These are phyloP conservation scores for Pythium brachiatum DNA, from an alignment of 352 stramenopile genomes.

Conservation along the genomic window DNA sequence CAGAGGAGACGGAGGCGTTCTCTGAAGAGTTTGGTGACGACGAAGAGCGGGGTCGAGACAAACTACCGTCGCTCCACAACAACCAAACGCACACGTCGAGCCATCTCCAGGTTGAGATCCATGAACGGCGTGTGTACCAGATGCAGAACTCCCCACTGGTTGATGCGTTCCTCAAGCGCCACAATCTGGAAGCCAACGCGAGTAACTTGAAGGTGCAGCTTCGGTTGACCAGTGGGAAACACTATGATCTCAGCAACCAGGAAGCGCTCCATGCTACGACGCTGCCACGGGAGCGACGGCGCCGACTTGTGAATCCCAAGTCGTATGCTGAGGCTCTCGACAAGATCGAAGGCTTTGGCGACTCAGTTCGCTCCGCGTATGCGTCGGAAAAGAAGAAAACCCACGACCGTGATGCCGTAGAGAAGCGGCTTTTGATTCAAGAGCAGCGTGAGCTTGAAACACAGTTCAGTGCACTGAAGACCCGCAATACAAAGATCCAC, in stretches of 20 bases:
- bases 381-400: constrained; percentile 42
- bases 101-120: constrained; percentile 32
- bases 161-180: constrained; percentile 44
- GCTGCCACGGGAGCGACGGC: constrained; percentile 33
- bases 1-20: constrained; percentile 3
- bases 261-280: constrained; percentile 42
- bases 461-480: constrained; percentile 39
- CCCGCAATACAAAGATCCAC: constrained; percentile 39
- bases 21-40: constrained; percentile 21
- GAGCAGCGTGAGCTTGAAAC: constrained; percentile 40
- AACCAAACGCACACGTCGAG: not conserved
- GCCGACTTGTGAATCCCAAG: constrained; percentile 46
- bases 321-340: constrained; percentile 46
- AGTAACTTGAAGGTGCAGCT: constrained; percentile 50
- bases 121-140: constrained; percentile 52
- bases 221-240: constrained; percentile 47
- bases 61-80: constrained; percentile 4
- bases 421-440: constrained; percentile 28
- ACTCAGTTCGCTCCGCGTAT: constrained; percentile 46
- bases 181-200: constrained; percentile 51
- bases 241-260: constrained; percentile 43
- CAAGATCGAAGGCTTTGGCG: constrained; percentile 57
- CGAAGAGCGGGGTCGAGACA: not conserved
- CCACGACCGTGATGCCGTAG: constrained; percentile 31
- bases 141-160: constrained; percentile 72